phyloP scores from a whole-genome alignment of 768 basidiomycete genomes.

The Suillus subaureus region DNA sequence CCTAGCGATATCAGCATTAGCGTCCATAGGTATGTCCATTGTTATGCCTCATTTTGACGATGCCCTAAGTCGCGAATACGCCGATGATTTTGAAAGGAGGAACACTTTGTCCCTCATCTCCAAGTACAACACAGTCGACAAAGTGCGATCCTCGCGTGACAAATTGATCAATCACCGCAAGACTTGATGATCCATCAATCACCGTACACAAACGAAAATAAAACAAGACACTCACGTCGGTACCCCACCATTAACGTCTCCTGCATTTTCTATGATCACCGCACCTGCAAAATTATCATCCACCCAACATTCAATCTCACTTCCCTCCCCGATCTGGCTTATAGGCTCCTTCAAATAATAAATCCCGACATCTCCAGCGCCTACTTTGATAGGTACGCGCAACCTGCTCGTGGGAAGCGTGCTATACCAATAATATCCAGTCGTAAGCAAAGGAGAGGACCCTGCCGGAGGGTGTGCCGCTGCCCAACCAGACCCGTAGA shows the following conservation, averaged over 20 bases:
- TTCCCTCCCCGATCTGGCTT: constrained; percentile 57
- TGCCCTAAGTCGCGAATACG: constrained; percentile 70
- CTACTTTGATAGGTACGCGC: constrained; percentile 80
- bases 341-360: constrained; percentile 84
- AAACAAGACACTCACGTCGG: constrained; percentile 59
- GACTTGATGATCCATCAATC: constrained; percentile 41
- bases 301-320: constrained; percentile 91
- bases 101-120: constrained; percentile 82
- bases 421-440: constrained; percentile 92
- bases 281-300: constrained; percentile 91
- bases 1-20: neutral
- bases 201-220: constrained; percentile 11
- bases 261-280: constrained; percentile 76
- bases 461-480: constrained; percentile 67
- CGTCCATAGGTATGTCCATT: neutral
- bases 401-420: constrained; percentile 80
- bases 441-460: constrained; percentile 50
- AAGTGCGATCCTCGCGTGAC: constrained; percentile 91
- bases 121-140: constrained; percentile 86
- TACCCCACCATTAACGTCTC: constrained; percentile 57
- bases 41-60: neutral
- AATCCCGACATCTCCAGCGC: constrained; percentile 90
- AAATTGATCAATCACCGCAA: constrained; percentile 83
- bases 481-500: constrained; percentile 93
- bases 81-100: constrained; percentile 90